Conservation (phyloP, 768 basidiomycete species). For the Suillus ampliporus region DNA sequence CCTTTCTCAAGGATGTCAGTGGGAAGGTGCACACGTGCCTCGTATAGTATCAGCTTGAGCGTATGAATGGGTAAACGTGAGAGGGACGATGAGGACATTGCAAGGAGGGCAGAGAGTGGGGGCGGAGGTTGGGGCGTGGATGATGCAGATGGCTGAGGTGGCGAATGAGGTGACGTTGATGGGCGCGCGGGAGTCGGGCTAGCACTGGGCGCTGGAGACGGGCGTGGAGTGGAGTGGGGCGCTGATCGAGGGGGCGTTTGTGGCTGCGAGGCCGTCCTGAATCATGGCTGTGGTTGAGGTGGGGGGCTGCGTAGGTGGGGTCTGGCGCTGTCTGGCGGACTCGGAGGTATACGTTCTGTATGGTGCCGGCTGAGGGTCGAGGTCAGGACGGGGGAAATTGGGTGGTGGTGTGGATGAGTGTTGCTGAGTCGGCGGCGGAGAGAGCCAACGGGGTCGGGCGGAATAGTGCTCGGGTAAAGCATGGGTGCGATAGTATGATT, state of each 20-base stretch:
- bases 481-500: constrained; percentile 51
- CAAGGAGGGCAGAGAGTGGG: constrained; percentile 72
- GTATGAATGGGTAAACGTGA: constrained; percentile 62
- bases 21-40: too few species aligned
- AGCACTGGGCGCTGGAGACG: constrained; percentile 1
- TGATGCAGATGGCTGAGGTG: constrained; percentile 37
- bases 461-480: constrained; percentile 26
- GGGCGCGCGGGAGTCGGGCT: constrained; percentile 25
- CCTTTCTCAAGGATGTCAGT: too few species aligned
- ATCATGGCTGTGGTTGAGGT: constrained; percentile 18
- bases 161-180: constrained; percentile 20
- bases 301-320: neutral
- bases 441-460: neutral
- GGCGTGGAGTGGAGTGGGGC: constrained; percentile 8
- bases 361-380: too few species aligned
- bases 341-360: constrained; percentile 4
- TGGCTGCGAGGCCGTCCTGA: constrained; percentile 24
- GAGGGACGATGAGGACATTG: constrained; percentile 62
- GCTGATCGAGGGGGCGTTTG: neutral
- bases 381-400: constrained; percentile 1
- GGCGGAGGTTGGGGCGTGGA: constrained; percentile 38
- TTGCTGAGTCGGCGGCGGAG: constrained; percentile 28
- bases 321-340: too few species aligned
- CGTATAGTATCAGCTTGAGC: constrained; percentile 82
- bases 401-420: constrained; percentile 28